Conservation (phyloP, 2,329 filamentous ascomycete species). For the Chaetomiaceae sp. region DNA sequence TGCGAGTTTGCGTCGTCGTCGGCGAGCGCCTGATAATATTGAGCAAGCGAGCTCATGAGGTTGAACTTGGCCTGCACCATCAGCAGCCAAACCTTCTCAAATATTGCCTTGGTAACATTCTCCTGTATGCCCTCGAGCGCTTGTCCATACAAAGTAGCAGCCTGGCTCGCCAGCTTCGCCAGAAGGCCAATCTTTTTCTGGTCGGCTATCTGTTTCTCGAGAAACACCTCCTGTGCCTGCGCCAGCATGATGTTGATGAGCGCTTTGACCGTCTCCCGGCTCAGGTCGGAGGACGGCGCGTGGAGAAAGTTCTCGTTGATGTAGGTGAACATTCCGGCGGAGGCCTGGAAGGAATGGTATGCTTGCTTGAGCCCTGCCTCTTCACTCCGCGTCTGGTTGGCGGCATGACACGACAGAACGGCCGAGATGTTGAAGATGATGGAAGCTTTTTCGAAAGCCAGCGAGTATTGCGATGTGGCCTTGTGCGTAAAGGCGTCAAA, state of each 20-base stretch:
- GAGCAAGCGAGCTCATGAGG: constrained; percentile 78
- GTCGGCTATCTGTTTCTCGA: constrained; percentile 92
- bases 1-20: constrained; percentile 87
- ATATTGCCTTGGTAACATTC: constrained; percentile 83
- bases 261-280: constrained; percentile 91
- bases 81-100: constrained; percentile 89
- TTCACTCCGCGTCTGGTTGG: constrained; percentile 85
- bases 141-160: constrained; percentile 81
- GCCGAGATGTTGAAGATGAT: constrained; percentile 99
- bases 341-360: constrained; percentile 97
- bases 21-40: constrained; percentile 88
- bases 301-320: constrained; percentile 99
- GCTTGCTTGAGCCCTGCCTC: constrained; percentile 92
- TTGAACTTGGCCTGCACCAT: constrained; percentile 80
- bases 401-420: constrained; percentile 91
- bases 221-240: constrained; percentile 93
- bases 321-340: constrained; percentile 98
- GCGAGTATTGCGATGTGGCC: constrained; percentile 90
- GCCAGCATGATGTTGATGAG: constrained; percentile 90
- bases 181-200: constrained; percentile 88
- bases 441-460: constrained; percentile 97
- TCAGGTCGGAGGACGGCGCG: constrained; percentile 92
- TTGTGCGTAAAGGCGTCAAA: constrained; percentile 99
- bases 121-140: constrained; percentile 88
- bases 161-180: constrained; percentile 89